Base-by-base conservation (phyloP, 2,329 filamentous ascomycete species). In the Ophiostoma quercus region DNA sequence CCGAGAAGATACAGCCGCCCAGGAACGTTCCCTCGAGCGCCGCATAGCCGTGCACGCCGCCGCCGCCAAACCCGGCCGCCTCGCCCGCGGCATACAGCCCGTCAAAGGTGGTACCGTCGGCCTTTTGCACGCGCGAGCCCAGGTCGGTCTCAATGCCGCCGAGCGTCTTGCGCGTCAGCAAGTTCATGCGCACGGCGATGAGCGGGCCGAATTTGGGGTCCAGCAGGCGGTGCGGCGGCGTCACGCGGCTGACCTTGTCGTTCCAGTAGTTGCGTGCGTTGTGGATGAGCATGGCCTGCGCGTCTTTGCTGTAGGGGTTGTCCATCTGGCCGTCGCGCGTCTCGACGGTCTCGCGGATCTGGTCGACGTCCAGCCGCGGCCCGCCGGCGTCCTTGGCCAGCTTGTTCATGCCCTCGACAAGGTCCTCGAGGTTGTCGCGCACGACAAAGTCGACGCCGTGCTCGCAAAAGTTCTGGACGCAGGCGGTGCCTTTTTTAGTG, bases 1-100 rank as follows among this genome's bases (percentile, higher is more conserved):
- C 86, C 0, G 86, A 88, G 73, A 88, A 88, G 73, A 88, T 87
- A 71, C 86, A 88, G 0, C 86, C 86, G 16, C 86, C 86, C 3
- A 88, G 74, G 74, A 88, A 88, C 0, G 86, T 88, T 0, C 87
- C 86, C 76, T 88, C 86, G 47, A 88, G 82, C 1, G 86, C 84
- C 73, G 80, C 87, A 74, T 88, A 88, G 0, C 86, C 87, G 73
- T 88, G 87, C 0, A 88, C 84, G 19, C 87, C 86, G 1, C 86
- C 86, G 1, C 87, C 86, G 0, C 86, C 86, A 70, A 88, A 88
- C 0, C 86, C 86, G 0, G 86, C 85, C 1, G 79, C 84, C 75
- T 88, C 86, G 6, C 86, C 86, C 0, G 86, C 86, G 0, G 86
- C 85, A 69, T 87, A 88, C 16, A 88, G 74, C 0, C 85, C 85